These are phyloP conservation scores for Phaeodactylum tricornutum DNA, from an alignment of 108 stramenopile genomes.

Conservation along the genomic window DNA sequence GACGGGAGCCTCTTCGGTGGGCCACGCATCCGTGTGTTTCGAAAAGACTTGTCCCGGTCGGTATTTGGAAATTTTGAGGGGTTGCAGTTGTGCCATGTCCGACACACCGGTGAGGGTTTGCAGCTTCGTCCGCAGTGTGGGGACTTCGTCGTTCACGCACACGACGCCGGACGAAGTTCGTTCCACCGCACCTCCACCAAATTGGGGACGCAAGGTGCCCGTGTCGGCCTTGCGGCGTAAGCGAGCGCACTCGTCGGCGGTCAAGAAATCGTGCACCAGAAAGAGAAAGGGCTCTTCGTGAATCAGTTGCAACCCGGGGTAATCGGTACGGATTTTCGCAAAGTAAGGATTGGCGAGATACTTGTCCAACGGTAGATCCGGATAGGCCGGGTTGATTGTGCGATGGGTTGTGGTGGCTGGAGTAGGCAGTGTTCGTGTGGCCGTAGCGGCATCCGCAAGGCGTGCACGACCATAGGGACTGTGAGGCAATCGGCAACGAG, in stretches of 20 bases:
- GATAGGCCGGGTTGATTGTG: not conserved
- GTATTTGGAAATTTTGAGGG: not conserved
- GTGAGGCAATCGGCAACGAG: too few relatives aligned
- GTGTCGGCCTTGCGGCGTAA: constrained; percentile 1
- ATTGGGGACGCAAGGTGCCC: constrained; percentile 4
- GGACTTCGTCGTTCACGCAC: constrained; percentile 6
- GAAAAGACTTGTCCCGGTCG: not conserved
- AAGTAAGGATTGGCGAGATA: constrained; percentile 13
- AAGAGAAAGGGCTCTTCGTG: constrained; percentile 15
- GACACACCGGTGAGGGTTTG: not conserved
- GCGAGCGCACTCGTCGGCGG: constrained; percentile 8
- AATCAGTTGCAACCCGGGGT: constrained; percentile 10
- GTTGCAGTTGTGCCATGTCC: constrained; percentile 1
- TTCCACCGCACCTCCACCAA: constrained; percentile 7
- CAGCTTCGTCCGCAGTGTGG: constrained; percentile 5
- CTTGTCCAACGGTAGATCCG: constrained; percentile 8
- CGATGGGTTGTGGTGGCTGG: not conserved
- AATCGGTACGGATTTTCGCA: constrained; percentile 1
- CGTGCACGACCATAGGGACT: too few relatives aligned
- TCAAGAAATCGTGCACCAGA: constrained; percentile 9
- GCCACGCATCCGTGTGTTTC: constrained; percentile 9
- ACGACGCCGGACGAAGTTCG: constrained; percentile 7
- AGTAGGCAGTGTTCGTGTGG: too few relatives aligned
- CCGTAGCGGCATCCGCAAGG: too few relatives aligned
- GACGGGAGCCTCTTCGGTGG: too few relatives aligned